Evolutionary conservation across 257 asterid genomes (phyloP).

Genomic region (Forsythia suspensa): DNA sequence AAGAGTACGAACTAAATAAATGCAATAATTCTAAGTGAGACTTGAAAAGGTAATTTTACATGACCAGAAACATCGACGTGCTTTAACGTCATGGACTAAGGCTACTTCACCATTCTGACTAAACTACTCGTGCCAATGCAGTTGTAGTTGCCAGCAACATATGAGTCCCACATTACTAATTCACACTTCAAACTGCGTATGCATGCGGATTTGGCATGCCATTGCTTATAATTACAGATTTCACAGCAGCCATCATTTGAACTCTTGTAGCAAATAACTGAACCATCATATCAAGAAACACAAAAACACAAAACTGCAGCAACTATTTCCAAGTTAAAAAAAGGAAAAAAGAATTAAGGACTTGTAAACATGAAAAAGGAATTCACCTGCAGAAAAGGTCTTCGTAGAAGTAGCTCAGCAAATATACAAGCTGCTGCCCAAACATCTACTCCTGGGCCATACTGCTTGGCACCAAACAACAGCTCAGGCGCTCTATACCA

Average conservation of each 20-base stretch:
- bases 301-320: background rate
- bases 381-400: constrained; percentile 91
- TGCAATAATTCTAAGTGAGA: background rate
- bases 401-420: constrained; percentile 90
- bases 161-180: background rate
- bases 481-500: constrained; percentile 99
- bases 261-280: background rate
- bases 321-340: background rate
- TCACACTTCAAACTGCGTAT: background rate
- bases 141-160: background rate
- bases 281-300: background rate
- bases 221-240: background rate
- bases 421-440: constrained; percentile 99
- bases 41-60: background rate
- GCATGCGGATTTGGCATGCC: background rate
- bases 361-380: constrained; percentile 2
- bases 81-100: background rate
- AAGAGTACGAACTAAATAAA: background rate
- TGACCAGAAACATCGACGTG: background rate
- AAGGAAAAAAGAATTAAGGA: background rate
- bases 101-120: background rate
- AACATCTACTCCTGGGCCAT: constrained; percentile 97
- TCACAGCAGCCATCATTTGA: background rate
- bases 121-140: background rate
- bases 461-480: constrained; percentile 96